Conservation (phyloP, 352 stramenopile genomes). For the Phytophthora pseudosyringae region DNA sequence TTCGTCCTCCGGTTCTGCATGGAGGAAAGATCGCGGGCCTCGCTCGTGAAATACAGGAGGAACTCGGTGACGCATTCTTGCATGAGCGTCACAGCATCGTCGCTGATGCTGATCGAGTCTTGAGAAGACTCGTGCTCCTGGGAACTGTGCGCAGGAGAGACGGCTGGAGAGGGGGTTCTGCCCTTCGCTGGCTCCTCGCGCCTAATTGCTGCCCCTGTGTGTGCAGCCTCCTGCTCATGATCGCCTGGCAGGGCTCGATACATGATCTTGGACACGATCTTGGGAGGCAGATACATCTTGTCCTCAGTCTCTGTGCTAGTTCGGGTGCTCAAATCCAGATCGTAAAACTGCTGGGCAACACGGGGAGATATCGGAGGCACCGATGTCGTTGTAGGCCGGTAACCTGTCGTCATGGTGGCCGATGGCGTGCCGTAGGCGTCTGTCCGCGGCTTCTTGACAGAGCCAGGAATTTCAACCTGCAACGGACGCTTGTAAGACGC, state of each 20-base stretch:
- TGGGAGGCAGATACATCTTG: constrained; percentile 78
- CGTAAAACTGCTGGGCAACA: constrained; percentile 70
- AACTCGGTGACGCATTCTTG: constrained; percentile 90
- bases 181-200: constrained; percentile 8
- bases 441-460: constrained; percentile 33
- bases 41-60: constrained; percentile 81
- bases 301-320: constrained; percentile 71
- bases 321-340: constrained; percentile 64
- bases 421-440: constrained; percentile 1
- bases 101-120: constrained; percentile 71
- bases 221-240: not conserved
- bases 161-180: constrained; percentile 11
- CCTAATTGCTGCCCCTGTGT: constrained; percentile 5
- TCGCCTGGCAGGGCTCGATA: constrained; percentile 46
- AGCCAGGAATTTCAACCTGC: constrained; percentile 31
- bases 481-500: constrained; percentile 36
- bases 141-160: constrained; percentile 4
- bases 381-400: constrained; percentile 14
- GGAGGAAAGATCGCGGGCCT: constrained; percentile 69
- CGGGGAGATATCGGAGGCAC: constrained; percentile 54
- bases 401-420: constrained; percentile 1
- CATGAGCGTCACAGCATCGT: constrained; percentile 80
- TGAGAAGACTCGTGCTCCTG: constrained; percentile 9
- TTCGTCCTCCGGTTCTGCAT: constrained; percentile 62
- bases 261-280: constrained; percentile 82